phyloP scores from a whole-genome alignment of 305 asterid species.

The Ilex paraguariensis region DNA sequence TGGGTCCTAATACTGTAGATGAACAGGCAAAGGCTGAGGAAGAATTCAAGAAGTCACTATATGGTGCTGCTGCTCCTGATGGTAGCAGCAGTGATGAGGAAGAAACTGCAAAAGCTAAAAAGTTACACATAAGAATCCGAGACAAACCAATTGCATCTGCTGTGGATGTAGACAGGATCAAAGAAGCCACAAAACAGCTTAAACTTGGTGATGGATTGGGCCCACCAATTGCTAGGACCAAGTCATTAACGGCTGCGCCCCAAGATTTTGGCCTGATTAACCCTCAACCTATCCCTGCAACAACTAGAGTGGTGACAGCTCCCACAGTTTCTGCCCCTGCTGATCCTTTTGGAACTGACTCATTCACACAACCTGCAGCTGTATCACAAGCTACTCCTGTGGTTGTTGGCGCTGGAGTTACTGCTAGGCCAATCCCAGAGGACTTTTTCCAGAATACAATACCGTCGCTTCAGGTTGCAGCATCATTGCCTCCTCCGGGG shows the following conservation, averaged over 20 bases:
- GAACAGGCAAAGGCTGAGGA: constrained; percentile 98
- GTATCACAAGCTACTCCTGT: constrained; percentile 44
- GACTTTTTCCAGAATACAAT: constrained; percentile 97
- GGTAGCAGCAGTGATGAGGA: constrained; percentile 99
- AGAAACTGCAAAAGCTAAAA: constrained; percentile 71
- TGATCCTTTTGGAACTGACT: constrained; percentile 67
- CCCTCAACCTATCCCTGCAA: constrained; percentile 58
- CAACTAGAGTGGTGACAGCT: constrained; percentile 37
- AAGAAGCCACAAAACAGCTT: constrained; percentile 90
- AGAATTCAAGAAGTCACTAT: constrained; percentile 85
- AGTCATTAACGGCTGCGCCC: constrained; percentile 67
- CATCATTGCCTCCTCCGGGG: constrained; percentile 86
- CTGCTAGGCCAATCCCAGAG: constrained; percentile 89
- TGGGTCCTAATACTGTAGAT: constrained; percentile 55
- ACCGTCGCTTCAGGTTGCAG: constrained; percentile 85
- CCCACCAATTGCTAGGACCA: constrained; percentile 74
- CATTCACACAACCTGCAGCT: constrained; percentile 55
- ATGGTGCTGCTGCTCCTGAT: constrained; percentile 61
- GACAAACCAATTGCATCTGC: constrained; percentile 82
- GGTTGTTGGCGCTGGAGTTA: constrained; percentile 54
- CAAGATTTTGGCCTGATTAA: constrained; percentile 61
- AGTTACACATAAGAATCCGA: constrained; percentile 71
- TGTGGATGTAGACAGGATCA: constrained; percentile 90
- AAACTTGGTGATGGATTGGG: constrained; percentile 28
- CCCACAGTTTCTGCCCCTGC: constrained; percentile 54